Percentiles rank a stretch among this genome's conserved stretches.
phyloP scores from a whole-genome alignment of 257 asterid species.

The Solanum lignicaule region DNA sequence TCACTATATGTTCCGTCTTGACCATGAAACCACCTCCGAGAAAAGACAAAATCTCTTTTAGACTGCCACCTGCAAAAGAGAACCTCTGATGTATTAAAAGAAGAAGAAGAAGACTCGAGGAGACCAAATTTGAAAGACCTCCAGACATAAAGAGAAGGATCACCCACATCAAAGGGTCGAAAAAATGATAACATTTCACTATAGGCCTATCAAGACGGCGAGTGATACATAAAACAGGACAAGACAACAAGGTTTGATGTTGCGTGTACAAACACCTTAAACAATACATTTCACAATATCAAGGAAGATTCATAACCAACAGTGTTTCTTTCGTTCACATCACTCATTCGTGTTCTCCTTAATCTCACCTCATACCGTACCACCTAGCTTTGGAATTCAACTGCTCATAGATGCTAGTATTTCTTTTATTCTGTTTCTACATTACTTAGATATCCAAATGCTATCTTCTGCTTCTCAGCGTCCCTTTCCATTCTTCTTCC shows the following conservation, averaged over 20 bases:
- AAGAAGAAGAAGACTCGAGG: conserved; percentile 6
- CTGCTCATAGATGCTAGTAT: background rate
- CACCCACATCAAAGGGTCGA: background rate
- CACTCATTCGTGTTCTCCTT: background rate
- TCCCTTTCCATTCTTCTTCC: background rate
- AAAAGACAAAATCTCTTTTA: conserved; percentile 84
- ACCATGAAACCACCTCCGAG: conserved; percentile 96
- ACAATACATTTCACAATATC: background rate
- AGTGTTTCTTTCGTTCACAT: background rate
- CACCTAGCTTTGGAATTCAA: background rate
- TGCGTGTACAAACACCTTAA: background rate
- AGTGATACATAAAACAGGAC: background rate
- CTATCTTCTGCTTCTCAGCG: background rate
- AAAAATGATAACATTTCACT: background rate
- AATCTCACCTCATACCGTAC: background rate
- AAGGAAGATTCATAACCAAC: background rate
- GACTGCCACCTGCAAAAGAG: conserved; percentile 73
- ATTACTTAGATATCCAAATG: background rate
- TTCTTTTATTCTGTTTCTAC: background rate
- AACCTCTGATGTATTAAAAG: background rate
- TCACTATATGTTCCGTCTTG: conserved; percentile 98
- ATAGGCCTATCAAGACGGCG: background rate
- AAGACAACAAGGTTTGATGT: background rate
- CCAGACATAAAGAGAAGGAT: background rate
- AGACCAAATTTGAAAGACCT: conserved; percentile 1